Evolutionary conservation across 495 filamentous ascomycete species (phyloP), one percentile per base, ranked within the genome.

Genomic region (Podospora anserina): DNA sequence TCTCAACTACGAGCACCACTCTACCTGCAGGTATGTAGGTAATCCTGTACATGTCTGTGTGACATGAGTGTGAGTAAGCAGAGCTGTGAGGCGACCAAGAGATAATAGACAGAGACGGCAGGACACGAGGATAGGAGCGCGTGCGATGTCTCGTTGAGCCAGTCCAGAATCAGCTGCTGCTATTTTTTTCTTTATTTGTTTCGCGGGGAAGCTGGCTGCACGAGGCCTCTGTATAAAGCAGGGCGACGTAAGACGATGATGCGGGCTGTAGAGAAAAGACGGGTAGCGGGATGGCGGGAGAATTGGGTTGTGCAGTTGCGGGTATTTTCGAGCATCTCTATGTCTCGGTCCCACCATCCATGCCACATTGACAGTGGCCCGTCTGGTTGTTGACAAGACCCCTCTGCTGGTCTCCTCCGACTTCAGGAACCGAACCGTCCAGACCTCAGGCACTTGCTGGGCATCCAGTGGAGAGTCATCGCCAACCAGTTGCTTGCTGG

Each of bases 271-370:
- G 13, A 49, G 39, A 49, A 49, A 49, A 49, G 39, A 16, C n/a
- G 11, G 66, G 18, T 32, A 20, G 56, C 32, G 55, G 62, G 61
- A 63, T 32, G 64, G 60, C 53, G 32, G 64, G 60, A 63, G 59
- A 64, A 49, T 53, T 13, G 68, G 39, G 28, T 69, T 9, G 28
- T 60, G 64, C 64, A 66, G 23, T 58, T 63, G 61, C 63, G 59
- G 68, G 64, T 53, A 59, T 57, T 63, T 60, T 66, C 16, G 26
- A 61, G 6, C 63, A 58, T 56, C 4, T 20, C n/a, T 58, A 23
- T 23, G 55, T 23, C 62, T 23, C 62, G 26, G 39, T 64, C 57
- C 53, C 61, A 32, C 65, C 27, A 44, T 39, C 66, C 55, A 60
- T 57, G 55, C 55, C 19, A 27, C 64, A 66, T 30, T 56, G 49